These are phyloP conservation scores for Phytopythium kandeliae DNA, from an alignment of 352 stramenopile genomes.

Conservation along the genomic window DNA sequence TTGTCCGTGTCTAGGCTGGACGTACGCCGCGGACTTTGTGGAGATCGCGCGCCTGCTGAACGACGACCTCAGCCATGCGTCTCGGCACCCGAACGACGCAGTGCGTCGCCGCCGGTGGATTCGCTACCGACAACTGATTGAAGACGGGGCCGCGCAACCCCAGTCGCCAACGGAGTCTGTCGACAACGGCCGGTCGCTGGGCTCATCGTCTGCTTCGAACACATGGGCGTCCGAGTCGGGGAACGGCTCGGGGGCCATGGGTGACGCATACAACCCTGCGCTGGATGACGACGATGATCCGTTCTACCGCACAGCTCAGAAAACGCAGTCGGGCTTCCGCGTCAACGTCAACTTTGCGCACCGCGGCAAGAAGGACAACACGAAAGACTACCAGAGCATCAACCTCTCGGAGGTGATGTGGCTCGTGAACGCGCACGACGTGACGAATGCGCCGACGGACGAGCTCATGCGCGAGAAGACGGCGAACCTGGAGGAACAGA, in stretches of 20 bases:
- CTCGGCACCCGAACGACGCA: conserved; percentile 67
- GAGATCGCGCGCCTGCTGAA: conserved; percentile 69
- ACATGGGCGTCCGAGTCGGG: conserved; percentile 47
- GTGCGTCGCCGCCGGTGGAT: conserved; percentile 80
- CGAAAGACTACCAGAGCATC: conserved; percentile 87
- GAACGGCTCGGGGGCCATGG: conserved; percentile 14
- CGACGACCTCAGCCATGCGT: conserved; percentile 81
- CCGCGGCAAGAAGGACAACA: conserved; percentile 81
- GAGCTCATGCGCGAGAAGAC: conserved; percentile 86
- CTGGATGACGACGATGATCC: conserved; percentile 74
- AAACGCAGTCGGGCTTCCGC: conserved; percentile 81
- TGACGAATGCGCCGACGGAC: conserved; percentile 65
- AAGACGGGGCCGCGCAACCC: conserved; percentile 21
- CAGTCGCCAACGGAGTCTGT: conserved; percentile 46
- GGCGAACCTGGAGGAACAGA: conserved; percentile 84
- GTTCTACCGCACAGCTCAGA: conserved; percentile 81
- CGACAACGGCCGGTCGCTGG: conserved; percentile 28
- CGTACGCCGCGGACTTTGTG: conserved; percentile 76
- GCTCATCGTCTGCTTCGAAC: conserved; percentile 28
- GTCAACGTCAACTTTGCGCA: conserved; percentile 84
- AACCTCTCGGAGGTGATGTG: conserved; percentile 76
- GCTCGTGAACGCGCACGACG: conserved; percentile 78
- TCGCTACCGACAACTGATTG: conserved; percentile 53
- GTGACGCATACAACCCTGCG: conserved; percentile 18
- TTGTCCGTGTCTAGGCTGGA: conserved; percentile 35